Percentiles rank a stretch among this genome's conserved stretches.
Conservation (phyloP, 2,329 filamentous ascomycete species). For the Tolypocladium ovalisporum region DNA sequence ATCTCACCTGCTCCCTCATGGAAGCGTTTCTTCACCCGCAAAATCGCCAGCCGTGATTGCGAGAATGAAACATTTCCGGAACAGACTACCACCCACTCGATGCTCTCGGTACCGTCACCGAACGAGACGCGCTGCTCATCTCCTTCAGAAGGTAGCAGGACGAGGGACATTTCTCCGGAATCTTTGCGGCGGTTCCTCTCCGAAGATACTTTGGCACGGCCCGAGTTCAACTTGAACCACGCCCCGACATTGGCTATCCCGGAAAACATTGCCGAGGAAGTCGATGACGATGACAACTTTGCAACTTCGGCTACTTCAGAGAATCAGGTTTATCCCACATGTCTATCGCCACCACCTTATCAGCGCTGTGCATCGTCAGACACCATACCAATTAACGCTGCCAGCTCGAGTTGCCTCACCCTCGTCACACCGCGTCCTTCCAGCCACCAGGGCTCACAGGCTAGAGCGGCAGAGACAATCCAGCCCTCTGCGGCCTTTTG, state of each 20-base stretch:
- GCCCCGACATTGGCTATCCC: slow-evolving; percentile 21
- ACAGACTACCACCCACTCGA: slow-evolving; percentile 2
- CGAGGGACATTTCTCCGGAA: slow-evolving; percentile 44
- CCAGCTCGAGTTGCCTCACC: slow-evolving; percentile 13
- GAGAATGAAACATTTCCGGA: slow-evolving; percentile 11
- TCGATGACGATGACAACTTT: slow-evolving; percentile 53
- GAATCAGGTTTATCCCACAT: slow-evolving; percentile 29
- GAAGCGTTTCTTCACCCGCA: slow-evolving; percentile 40
- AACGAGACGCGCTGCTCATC: slow-evolving; percentile 2
- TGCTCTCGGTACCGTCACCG: not conserved
- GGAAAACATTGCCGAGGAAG: slow-evolving; percentile 24
- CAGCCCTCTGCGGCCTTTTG: slow-evolving; percentile 9
- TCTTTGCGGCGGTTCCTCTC: slow-evolving; percentile 40
- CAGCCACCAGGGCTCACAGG: slow-evolving; percentile 3
- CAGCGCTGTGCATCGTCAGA: slow-evolving; percentile 24
- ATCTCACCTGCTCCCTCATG: slow-evolving; percentile 38
- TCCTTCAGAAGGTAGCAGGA: slow-evolving; percentile 29
- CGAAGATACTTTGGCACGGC: slow-evolving; percentile 27
- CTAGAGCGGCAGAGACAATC: slow-evolving; percentile 4
- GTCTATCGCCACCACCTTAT: slow-evolving; percentile 42
- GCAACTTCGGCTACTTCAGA: slow-evolving; percentile 40
- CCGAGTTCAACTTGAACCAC: slow-evolving; percentile 15
- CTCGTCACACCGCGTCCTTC: slow-evolving; percentile 11
- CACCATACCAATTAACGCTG: slow-evolving; percentile 11
- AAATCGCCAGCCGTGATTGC: slow-evolving; percentile 19